phyloP scores from a whole-genome alignment of 2,329 filamentous ascomycete genomes.

The Lasiodiplodia gonubiensis region DNA sequence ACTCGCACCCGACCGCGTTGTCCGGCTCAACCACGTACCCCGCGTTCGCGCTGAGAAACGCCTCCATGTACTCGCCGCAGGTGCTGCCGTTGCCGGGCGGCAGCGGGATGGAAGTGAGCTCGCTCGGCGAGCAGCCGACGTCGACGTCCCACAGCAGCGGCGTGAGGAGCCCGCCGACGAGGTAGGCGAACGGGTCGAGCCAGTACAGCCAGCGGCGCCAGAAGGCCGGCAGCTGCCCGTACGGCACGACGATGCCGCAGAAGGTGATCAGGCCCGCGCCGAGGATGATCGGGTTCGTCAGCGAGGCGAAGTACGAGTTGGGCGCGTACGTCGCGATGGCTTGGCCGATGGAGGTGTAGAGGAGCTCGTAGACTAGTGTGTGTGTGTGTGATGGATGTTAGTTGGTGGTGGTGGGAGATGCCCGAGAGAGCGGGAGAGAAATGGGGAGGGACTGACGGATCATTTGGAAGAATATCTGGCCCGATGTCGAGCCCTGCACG shows the following conservation, averaged over 20 bases:
- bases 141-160: slow-evolving; percentile 70
- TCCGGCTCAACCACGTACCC: slow-evolving; percentile 41
- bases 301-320: slow-evolving; percentile 60
- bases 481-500: slow-evolving; percentile 63
- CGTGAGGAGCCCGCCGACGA: slow-evolving; percentile 74
- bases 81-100: slow-evolving; percentile 41
- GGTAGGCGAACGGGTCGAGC: slow-evolving; percentile 80
- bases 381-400: too few species aligned
- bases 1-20: slow-evolving; percentile 36
- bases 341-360: slow-evolving; percentile 3
- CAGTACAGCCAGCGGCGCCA: slow-evolving; percentile 78
- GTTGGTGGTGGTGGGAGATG: too few species aligned
- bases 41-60: too few species aligned
- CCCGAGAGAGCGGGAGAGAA: too few species aligned
- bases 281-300: not conserved
- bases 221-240: slow-evolving; percentile 58
- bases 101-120: slow-evolving; percentile 70
- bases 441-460: slow-evolving; percentile 65
- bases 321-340: slow-evolving; percentile 69
- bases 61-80: slow-evolving; percentile 64
- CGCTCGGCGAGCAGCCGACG: slow-evolving; percentile 71
- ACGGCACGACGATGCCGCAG: slow-evolving; percentile 72
- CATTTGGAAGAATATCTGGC: slow-evolving; percentile 79
- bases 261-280: slow-evolving; percentile 62
- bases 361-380: slow-evolving; percentile 67